Evolutionary conservation across 1,284 basidiomycete genomes (phyloP), one percentile per base, ranked within the genome.

Genomic region (Microbotryomycetes sp.): DNA sequence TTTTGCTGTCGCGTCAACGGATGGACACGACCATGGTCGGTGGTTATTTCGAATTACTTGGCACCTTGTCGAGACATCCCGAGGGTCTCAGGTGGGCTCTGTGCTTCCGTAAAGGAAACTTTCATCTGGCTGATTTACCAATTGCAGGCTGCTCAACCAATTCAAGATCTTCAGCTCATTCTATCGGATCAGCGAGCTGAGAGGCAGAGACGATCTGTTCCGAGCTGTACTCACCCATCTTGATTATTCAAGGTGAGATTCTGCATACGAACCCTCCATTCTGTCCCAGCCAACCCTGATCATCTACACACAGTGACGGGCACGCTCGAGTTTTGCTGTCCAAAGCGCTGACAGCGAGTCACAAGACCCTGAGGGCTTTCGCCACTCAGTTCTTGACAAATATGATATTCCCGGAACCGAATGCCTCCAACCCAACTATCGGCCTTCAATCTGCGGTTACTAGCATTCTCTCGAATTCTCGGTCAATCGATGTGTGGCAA

Each of bases 41-140:
- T 69, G 94, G 93, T 0, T 98, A 98, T 75, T 85, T 99, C 66
- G 92, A 97, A 73, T 92, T 99, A 86, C 81, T 99, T 2, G 93
- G 93, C 3, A 86, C 85, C 1, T 78, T 98, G 47, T 94, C 89
- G 75, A 89, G 87, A 71, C 83, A 86, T 63, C 81, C 84, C 29
- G 89, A 96, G 56, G 96, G 96, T 15, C 82, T 94, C 27, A 87
- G 90, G 91, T 91, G 73, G 65, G 87, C n/a, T 28, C 46, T 15
- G 5, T 45, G 15, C n/a, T 21, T 5, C 24, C 21, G 30, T 54
- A 51, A 3, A 15, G 23, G 15, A 52, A 29, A 30, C 24, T 35
- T 23, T 28, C 46, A 23, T 54, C 23, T 53, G 53, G n/a, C 31
- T 30, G 47, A 52, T 48, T 28, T 11, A 30, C 47, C 13, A 3